phyloP scores from a whole-genome alignment of 495 filamentous ascomycete genomes.

The Tetracladium setigerum region DNA sequence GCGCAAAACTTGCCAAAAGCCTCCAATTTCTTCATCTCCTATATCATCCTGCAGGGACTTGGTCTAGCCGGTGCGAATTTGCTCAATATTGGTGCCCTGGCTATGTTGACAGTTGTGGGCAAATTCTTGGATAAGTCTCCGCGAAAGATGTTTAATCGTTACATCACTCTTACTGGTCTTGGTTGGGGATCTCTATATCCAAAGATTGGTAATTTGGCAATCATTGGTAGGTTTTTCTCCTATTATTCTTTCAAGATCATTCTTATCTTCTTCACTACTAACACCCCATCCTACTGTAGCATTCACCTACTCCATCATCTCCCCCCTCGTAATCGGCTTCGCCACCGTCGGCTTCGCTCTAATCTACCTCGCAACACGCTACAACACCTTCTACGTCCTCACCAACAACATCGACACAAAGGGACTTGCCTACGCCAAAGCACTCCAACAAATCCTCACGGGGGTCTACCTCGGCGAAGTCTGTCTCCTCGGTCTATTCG shows the following conservation, averaged over 20 bases:
- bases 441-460: constrained; percentile 80
- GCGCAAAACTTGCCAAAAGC: constrained; percentile 72
- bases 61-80: constrained; percentile 67
- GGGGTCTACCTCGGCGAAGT: constrained; percentile 83
- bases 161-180: constrained; percentile 50
- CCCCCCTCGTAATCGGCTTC: constrained; percentile 84
- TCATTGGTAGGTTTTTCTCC: constrained; percentile 54
- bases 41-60: constrained; percentile 88
- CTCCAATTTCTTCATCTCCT: constrained; percentile 92
- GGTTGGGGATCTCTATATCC: constrained; percentile 90
- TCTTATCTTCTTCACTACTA: constrained; percentile 1
- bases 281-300: too few relatives aligned
- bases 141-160: constrained; percentile 49
- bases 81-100: constrained; percentile 68
- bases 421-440: constrained; percentile 75
- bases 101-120: constrained; percentile 71
- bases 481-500: constrained; percentile 89
- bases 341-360: constrained; percentile 73
- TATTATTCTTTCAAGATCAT: constrained; percentile 13
- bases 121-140: constrained; percentile 50
- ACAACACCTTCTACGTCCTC: constrained; percentile 89
- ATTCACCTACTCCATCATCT: constrained; percentile 84
- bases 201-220: constrained; percentile 73
- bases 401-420: constrained; percentile 83
- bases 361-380: constrained; percentile 88